Conservation (phyloP, 768 basidiomycete genomes). For the Trametes villosa region DNA sequence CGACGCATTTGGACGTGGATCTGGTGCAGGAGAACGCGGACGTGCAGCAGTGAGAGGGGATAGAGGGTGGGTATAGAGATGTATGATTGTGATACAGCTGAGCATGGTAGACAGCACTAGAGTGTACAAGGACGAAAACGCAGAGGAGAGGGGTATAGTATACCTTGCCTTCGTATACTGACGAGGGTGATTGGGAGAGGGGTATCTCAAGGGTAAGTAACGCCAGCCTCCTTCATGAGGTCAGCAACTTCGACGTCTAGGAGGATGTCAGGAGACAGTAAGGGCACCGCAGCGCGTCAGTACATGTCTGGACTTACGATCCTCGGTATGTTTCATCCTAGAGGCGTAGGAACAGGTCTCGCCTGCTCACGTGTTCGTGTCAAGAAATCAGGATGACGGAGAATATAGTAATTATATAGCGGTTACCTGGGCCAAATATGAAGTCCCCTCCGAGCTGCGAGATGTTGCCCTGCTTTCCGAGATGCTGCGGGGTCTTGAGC, state of each 20-base stretch:
- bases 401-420: slow-evolving; percentile 6
- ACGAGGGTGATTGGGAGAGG: background rate
- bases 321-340: slow-evolving; percentile 65
- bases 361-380: slow-evolving; percentile 33
- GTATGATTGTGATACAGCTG: too few species aligned
- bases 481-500: slow-evolving; percentile 46
- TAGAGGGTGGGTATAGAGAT: background rate
- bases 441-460: slow-evolving; percentile 69
- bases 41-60: slow-evolving; percentile 26
- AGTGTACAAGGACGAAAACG: background rate
- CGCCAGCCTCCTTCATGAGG: slow-evolving; percentile 50
- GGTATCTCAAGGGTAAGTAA: slow-evolving; percentile 31
- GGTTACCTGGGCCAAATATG: slow-evolving; percentile 60
- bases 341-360: slow-evolving; percentile 53
- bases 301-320: slow-evolving; percentile 39
- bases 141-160: background rate
- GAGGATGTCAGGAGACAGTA: too few species aligned
- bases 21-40: slow-evolving; percentile 59
- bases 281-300: background rate
- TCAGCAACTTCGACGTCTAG: slow-evolving; percentile 55
- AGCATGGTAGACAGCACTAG: background rate
- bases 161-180: background rate
- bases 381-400: background rate
- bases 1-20: slow-evolving; percentile 51
- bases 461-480: slow-evolving; percentile 68